Conservation (phyloP, 2,329 filamentous ascomycete species). For the Pestalotiopsis sp. region DNA sequence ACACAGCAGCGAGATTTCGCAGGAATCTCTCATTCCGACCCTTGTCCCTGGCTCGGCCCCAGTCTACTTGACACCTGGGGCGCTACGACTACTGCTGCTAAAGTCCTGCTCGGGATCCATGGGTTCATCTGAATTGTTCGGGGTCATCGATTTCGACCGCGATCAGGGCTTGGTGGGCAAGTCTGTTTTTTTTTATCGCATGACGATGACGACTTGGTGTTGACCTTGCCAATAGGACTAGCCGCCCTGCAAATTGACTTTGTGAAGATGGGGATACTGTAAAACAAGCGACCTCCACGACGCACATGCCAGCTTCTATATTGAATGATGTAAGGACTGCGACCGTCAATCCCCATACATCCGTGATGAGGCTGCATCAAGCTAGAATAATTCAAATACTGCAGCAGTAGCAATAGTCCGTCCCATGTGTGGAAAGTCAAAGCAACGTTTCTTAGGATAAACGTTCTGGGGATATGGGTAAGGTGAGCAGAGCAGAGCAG, state of each 20-base stretch:
- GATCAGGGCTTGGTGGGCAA: background rate
- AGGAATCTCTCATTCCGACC: background rate
- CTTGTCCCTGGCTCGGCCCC: background rate
- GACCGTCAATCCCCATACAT: background rate
- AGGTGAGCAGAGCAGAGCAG: background rate
- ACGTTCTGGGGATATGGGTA: background rate
- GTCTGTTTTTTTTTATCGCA: background rate
- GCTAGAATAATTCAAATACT: background rate
- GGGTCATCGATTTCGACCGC: background rate
- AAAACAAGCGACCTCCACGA: background rate
- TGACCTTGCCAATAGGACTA: background rate
- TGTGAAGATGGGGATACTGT: background rate
- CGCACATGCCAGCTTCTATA: background rate
- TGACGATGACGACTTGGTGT: background rate
- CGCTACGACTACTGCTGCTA: background rate
- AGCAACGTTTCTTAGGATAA: background rate
- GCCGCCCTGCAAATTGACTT: background rate
- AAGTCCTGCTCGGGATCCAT: background rate
- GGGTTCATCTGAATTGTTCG: background rate
- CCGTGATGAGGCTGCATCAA: background rate
- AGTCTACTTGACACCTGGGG: conserved; percentile 3
- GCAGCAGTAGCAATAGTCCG: background rate
- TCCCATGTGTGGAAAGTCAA: background rate
- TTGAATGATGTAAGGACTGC: background rate
- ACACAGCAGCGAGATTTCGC: background rate